Conservation (phyloP, 129 eudicot genomes). For the Deinandra increscens region DNA sequence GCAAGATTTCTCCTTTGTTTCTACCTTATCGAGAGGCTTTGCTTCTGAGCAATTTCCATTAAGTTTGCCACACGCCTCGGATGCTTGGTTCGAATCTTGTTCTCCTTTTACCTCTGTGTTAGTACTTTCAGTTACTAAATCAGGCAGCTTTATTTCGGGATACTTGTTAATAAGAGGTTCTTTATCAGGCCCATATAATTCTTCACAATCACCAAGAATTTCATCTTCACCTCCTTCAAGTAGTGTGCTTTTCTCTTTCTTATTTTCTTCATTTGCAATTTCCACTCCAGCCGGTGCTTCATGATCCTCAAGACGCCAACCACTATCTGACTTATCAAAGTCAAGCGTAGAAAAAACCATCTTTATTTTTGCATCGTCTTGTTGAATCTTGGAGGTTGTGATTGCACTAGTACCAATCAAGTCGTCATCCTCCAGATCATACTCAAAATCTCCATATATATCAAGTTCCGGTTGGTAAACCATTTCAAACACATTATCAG, state of each 20-base stretch:
- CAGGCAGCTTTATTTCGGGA: conserved; percentile 48
- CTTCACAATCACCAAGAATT: conserved; percentile 74
- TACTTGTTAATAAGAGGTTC: conserved; percentile 60
- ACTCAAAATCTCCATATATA: conserved; percentile 92
- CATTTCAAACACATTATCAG: conserved; percentile 72
- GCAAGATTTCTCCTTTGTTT: conserved; percentile 35
- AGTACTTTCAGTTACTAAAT: conserved; percentile 29
- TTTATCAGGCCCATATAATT: conserved; percentile 89
- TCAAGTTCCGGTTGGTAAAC: conserved; percentile 79
- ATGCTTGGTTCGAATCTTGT: conserved; percentile 14
- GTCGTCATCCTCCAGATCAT: conserved; percentile 84
- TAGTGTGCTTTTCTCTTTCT: conserved; percentile 18
- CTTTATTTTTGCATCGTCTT: conserved; percentile 59
- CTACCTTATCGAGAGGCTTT: conserved; percentile 17
- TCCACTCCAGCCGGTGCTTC: conserved; percentile 29
- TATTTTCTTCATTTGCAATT: conserved; percentile 16
- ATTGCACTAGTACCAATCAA: conserved; percentile 52
- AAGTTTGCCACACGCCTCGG: conserved; percentile 30
- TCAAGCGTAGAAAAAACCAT: conserved; percentile 65
- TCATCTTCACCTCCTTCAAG: conserved; percentile 52
- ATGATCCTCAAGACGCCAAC: conserved; percentile 28
- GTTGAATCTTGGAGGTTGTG: conserved; percentile 42
- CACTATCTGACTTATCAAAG: conserved; percentile 32
- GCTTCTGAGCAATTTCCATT: conserved; percentile 9
- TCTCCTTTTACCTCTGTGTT: conserved; percentile 28